These are phyloP conservation scores for Fomitopsis palustris DNA, from an alignment of 1,284 basidiomycete species.

Conservation along the genomic window DNA sequence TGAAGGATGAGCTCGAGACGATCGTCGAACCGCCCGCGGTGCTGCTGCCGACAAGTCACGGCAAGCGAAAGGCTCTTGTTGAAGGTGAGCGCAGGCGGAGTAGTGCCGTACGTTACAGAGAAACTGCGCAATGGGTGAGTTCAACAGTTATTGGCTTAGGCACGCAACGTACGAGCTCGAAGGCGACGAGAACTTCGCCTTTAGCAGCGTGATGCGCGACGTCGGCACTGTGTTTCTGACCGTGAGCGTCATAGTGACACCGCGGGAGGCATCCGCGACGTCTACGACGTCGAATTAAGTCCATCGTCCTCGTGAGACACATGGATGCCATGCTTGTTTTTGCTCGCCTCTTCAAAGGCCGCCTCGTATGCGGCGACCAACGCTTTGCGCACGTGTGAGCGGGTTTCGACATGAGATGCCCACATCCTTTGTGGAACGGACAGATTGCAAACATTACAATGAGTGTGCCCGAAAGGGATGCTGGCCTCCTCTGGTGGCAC, in stretches of 20 bases:
- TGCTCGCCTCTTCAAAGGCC: slow-evolving; percentile 24
- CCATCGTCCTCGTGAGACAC: slow-evolving; percentile 19
- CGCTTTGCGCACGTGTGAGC: slow-evolving; percentile 3
- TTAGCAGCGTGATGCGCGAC: slow-evolving; percentile 28
- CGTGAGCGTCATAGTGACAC: slow-evolving; percentile 14
- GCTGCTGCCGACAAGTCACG: slow-evolving; percentile 32
- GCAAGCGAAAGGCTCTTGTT: slow-evolving; percentile 27
- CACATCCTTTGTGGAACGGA: not conserved
- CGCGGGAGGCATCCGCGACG: slow-evolving; percentile 21
- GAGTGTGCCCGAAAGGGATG: not conserved
- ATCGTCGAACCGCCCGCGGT: slow-evolving; percentile 46
- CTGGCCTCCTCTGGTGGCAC: slow-evolving; percentile 7
- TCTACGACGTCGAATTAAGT: slow-evolving; percentile 36
- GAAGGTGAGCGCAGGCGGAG: slow-evolving; percentile 19
- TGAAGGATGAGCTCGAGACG: slow-evolving; percentile 34
- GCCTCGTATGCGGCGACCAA: slow-evolving; percentile 16
- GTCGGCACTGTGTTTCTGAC: slow-evolving; percentile 27
- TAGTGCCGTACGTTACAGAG: slow-evolving; percentile 17
- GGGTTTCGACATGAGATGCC: not conserved
- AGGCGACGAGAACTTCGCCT: slow-evolving; percentile 33
- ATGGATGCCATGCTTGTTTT: slow-evolving; percentile 24
- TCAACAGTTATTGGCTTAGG: slow-evolving; percentile 9
- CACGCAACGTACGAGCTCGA: slow-evolving; percentile 34
- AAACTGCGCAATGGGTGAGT: slow-evolving; percentile 24
- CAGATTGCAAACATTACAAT: slow-evolving; percentile 4